Evolutionary conservation across 192 early-diverging fungal genomes (phyloP), one percentile per base, ranked within the genome.

Genomic region (Phycomyces blakesleeanus): DNA sequence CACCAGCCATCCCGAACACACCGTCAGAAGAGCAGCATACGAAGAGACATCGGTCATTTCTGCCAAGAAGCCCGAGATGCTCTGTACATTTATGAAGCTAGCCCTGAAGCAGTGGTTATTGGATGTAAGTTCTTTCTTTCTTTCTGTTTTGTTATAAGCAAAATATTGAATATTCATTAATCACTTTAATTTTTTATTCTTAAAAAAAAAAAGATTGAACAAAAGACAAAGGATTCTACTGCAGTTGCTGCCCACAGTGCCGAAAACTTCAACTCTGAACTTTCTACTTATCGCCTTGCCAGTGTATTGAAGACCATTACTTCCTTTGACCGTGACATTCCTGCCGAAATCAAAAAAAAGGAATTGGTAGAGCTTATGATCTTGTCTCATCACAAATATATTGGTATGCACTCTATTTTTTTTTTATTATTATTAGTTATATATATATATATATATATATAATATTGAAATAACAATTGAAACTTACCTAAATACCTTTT

Each of bases 291-390:
- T 37, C 72, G 78, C 24, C 72, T 84, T 15, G 76, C 78, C n/a
- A 65, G 67, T 62, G 74, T 82, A 7, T 51, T 85, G 44, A 75
- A 75, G 16, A 79, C 78, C 8, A 77, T 85, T 29, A 76, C 77
- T 1, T 75, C 73, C 14, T 82, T 74, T 50, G 66, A 62, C 22
- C 58, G 71, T 4, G 69, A 64, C 0, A 59, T 57, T 1, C 67
- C 71, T 18, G 65, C 67, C 12, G 47, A 39, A 11, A 63, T 76
- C 39, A 76, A 77, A 53, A 71, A 69, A 15, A 34, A 67, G 25
- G 74, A 73, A 20, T 57, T 81, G 22, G 63, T 80, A 2, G 77
- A 85, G 14, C 37, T 79, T 4, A 70, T 82, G 16, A 55, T 85
- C 0, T 57, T 85, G 11, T 71, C 81, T 18, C 83, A 85, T 56